Percentiles rank a stretch among this genome's conserved stretches.
These are phyloP conservation scores for Selaginella tamariscina DNA, from an alignment of 75 land plant genomes.

Conservation along the genomic window DNA sequence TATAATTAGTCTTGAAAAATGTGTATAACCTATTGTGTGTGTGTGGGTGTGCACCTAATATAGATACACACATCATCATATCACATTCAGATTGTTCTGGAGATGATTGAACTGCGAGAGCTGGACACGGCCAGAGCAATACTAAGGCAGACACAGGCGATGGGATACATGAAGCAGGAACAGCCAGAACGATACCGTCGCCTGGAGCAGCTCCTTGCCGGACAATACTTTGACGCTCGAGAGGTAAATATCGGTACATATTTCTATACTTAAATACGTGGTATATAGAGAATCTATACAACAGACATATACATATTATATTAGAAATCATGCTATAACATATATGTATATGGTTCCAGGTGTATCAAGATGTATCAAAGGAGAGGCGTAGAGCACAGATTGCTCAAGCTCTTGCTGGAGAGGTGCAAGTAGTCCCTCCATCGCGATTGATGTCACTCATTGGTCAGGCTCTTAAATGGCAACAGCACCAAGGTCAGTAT, in stretches of 20 bases:
- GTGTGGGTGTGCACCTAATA: no score
- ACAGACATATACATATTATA: no score
- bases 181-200: constrained; percentile 92
- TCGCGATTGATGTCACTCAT: constrained; percentile 93
- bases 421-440: constrained; percentile 92
- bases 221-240: constrained; percentile 92
- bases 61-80: no score
- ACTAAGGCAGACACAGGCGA: constrained; percentile 89
- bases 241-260: constrained; percentile 74
- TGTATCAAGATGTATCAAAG: constrained; percentile 86
- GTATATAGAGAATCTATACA: no score
- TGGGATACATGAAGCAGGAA: constrained; percentile 99
- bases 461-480: constrained; percentile 98
- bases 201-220: constrained; percentile 87
- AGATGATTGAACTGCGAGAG: constrained; percentile 97
- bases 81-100: constrained; percentile 82
- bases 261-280: no score
- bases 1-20: no score
- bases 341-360: no score
- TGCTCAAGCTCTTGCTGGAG: constrained; percentile 88
- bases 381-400: constrained; percentile 93
- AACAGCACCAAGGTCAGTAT: constrained; percentile 93
- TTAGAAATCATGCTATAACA: no score
- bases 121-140: constrained; percentile 98
- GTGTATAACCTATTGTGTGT: no score